phyloP scores from a whole-genome alignment of 2,329 filamentous ascomycete genomes.

The Furcasterigmium furcatum region DNA sequence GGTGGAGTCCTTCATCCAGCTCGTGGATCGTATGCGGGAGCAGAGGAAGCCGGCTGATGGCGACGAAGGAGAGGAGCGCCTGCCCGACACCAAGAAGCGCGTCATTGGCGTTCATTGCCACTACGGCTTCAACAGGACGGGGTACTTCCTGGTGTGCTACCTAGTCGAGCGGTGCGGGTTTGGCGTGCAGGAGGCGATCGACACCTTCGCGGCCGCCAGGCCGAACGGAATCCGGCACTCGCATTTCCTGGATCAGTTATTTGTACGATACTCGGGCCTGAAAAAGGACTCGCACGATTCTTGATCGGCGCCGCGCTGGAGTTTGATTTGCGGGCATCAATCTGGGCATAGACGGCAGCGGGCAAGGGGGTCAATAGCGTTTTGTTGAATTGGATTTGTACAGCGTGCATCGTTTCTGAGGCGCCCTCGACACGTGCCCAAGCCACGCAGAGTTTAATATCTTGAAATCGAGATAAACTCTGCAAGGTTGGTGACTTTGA shows the following conservation, averaged over 20 bases:
- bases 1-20: slow-evolving; percentile 48
- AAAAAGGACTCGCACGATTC: background rate
- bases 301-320: background rate
- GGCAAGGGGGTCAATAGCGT: too few species aligned
- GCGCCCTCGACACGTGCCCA: too few species aligned
- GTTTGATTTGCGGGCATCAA: too few species aligned
- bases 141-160: slow-evolving; percentile 87
- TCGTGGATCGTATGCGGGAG: slow-evolving; percentile 58
- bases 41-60: slow-evolving; percentile 32
- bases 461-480: too few species aligned
- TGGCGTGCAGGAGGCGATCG: slow-evolving; percentile 71
- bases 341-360: too few species aligned
- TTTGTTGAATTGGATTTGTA: too few species aligned
- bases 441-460: too few species aligned
- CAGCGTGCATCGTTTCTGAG: too few species aligned
- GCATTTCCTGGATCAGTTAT: slow-evolving; percentile 83
- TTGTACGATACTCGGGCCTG: slow-evolving; percentile 64
- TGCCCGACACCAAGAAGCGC: slow-evolving; percentile 29
- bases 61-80: slow-evolving; percentile 35
- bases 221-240: slow-evolving; percentile 85
- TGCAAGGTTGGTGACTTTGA: too few species aligned
- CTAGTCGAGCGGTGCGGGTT: slow-evolving; percentile 78
- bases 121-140: slow-evolving; percentile 93
- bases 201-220: slow-evolving; percentile 68
- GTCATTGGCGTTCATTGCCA: slow-evolving; percentile 88